Conservation (phyloP, 148 eudicot species). For the Suaeda aralocaspica region DNA sequence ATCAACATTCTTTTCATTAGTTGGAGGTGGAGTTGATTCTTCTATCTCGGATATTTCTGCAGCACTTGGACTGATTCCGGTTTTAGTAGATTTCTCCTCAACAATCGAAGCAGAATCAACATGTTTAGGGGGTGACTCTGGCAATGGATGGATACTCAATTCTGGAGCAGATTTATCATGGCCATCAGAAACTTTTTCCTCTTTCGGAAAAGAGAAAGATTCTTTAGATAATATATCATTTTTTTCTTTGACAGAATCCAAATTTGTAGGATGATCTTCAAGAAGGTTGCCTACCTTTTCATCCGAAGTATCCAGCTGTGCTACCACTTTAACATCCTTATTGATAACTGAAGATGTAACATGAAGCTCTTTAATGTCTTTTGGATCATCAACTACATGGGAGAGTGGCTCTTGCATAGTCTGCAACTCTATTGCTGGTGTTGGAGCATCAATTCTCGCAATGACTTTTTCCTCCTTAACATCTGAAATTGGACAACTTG, state of each 20-base stretch:
- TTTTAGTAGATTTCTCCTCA: slow-evolving; percentile 19
- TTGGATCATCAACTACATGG: slow-evolving; percentile 25
- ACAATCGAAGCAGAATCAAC: slow-evolving; percentile 13
- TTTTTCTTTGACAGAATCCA: slow-evolving; percentile 17
- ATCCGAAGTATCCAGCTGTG: slow-evolving; percentile 13
- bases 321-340: slow-evolving; percentile 23
- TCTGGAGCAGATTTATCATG: slow-evolving; percentile 19
- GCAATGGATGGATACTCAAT: slow-evolving; percentile 25
- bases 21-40: slow-evolving; percentile 49
- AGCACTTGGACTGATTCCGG: slow-evolving; percentile 16
- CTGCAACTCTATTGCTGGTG: slow-evolving; percentile 7
- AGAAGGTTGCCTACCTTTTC: slow-evolving; percentile 23
- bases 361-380: slow-evolving; percentile 41
- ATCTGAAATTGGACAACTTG: slow-evolving; percentile 24
- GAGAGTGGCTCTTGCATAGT: slow-evolving; percentile 22
- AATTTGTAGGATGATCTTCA: slow-evolving; percentile 21
- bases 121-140: slow-evolving; percentile 29
- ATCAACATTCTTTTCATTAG: slow-evolving; percentile 32
- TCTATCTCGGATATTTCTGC: slow-evolving; percentile 41
- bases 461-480: slow-evolving; percentile 17
- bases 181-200: slow-evolving; percentile 18
- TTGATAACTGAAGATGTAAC: slow-evolving; percentile 36
- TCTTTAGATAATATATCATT: slow-evolving; percentile 21
- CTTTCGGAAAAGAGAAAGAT: slow-evolving; percentile 19
- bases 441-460: slow-evolving; percentile 8